Base-by-base conservation (phyloP, 768 basidiomycete genomes). In the Phallus indusiatus region DNA sequence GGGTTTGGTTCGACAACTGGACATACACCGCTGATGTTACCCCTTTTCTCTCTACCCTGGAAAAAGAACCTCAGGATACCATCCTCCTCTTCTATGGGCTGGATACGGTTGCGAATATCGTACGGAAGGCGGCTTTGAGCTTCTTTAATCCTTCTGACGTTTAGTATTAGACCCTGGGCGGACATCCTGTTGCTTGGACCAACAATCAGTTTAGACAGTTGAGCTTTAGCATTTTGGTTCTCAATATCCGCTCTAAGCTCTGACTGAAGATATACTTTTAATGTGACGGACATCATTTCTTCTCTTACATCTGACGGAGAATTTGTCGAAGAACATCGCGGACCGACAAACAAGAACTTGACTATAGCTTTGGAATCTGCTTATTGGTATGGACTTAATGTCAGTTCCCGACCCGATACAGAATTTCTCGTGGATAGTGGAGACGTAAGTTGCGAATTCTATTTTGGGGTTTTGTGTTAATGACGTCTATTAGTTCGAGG, bases 1-100 rank as follows among this genome's bases (percentile, higher is more conserved):
- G 80, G 81, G 70, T 83, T 51, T 73, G 75, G 33, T 70, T 77
- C 54, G 81, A 83, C 57, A 78, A 79, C 59, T 83, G 82, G 81
- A 81, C 79, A 0, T 82, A 81, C 62, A 81, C 78, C 0, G 79
- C 81, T 2, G 78, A 80, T 63, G 59, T 82, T 36, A 65, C 75
- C 1, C 78, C 81, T 7, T 73, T 81, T 58, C 63, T 71, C 21
- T 54, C 67, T 49, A 66, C 63, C 6, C 53, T 70, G 20, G 48
- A 67, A 1, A 54, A 42, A 21, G 36, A 63, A 34, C 62, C 65
- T 8, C 65, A 73, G 22, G 70, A 67, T 55, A 73, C 75, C 0
- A 64, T 83, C 9, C 69, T 82, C 11, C 73, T 83, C 6, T 81
- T 81, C 64, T 78, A 82, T 58, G 81, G 81, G 7, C 71, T 84